Evolutionary conservation across 2,329 filamentous ascomycete species (phyloP).

Genomic region (Knoxdaviesia proteae): DNA sequence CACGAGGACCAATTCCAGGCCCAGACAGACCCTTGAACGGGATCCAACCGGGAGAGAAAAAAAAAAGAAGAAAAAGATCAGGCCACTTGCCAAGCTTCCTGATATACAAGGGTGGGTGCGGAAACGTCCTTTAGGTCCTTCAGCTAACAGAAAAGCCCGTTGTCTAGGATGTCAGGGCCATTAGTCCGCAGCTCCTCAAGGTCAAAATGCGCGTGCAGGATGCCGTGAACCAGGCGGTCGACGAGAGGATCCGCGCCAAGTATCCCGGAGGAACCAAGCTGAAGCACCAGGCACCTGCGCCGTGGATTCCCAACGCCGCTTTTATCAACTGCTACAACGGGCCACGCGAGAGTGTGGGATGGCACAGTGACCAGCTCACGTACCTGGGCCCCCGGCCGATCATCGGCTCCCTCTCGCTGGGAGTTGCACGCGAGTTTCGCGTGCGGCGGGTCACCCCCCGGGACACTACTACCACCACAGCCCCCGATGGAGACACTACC

Average conservation of each 20-base stretch:
- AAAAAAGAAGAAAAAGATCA: too few species aligned
- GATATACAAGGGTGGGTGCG: too few species aligned
- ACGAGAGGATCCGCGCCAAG: slow-evolving; percentile 41
- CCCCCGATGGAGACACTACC: slow-evolving; percentile 6
- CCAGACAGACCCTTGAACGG: too few species aligned
- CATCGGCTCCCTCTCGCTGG: slow-evolving; percentile 77
- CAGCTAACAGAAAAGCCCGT: too few species aligned
- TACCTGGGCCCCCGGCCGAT: slow-evolving; percentile 77
- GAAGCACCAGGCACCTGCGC: slow-evolving; percentile 48
- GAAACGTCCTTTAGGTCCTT: too few species aligned
- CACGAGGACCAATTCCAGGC: too few species aligned
- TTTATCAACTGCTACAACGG: slow-evolving; percentile 92
- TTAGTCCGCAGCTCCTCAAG: slow-evolving; percentile 52
- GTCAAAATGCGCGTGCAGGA: slow-evolving; percentile 51
- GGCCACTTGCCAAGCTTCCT: too few species aligned
- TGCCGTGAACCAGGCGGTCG: slow-evolving; percentile 61
- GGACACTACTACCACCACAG: slow-evolving; percentile 14
- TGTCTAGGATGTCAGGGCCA: slow-evolving; percentile 48
- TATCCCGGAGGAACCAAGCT: slow-evolving; percentile 56
- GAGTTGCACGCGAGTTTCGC: slow-evolving; percentile 83
- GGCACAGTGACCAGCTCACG: slow-evolving; percentile 80
- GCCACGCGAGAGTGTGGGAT: slow-evolving; percentile 64
- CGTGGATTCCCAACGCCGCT: slow-evolving; percentile 72
- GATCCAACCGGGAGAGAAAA: too few species aligned
- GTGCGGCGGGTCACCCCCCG: slow-evolving; percentile 55